Evolutionary conservation across 768 basidiomycete genomes (phyloP), one percentile per base, ranked within the genome.

Genomic region (Suillus brevipes): DNA sequence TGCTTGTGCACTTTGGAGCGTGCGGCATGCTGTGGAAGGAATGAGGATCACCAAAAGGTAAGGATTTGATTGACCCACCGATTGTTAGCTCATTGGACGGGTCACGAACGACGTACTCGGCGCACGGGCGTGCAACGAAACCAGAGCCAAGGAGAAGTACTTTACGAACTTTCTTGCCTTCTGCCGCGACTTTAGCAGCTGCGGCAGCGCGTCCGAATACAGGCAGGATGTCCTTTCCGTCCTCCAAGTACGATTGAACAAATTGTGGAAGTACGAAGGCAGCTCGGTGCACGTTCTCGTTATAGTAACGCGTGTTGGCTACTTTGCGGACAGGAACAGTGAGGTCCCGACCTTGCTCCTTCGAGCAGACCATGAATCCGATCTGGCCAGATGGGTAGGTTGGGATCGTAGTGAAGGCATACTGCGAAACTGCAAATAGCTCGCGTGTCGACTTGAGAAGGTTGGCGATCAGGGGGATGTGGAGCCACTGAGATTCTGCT

Each of bases 361-460:
- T 95, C 63, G 95, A 89, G 77, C 91, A 93, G 55, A 98, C 82
- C 69, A 96, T 84, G 80, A 96, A 96, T 28, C 97, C 96, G 72
- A 99, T 99, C 74, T 96, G 95, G 43, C 97, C 97, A n/a, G 92
- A 90, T 23, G 97, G 97, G 79, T 99, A 99, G 18, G 96, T 97
- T 0, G 97, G 97, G 69, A 99, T 96, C 25, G 95, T 98, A 66
- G 95, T 96, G 79, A 85, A 97, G 18, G 95, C 97, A 75, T 97
- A 99, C 73, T 94, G 90, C 47, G 89, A 83, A 20, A 87, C 85
- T 45, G 90, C 83, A 83, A 98, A 99, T 66, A 97, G 78, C 55
- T 80, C 78, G 63, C 85, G 81, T 49, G 90, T 91, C 77, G 87
- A 90, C 63, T 79, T 77, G 66, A 86, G 84, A 61, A 98, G 85